A percentile compares a stretch with the other conserved stretches of the same genome.
Evolutionary conservation across 2,329 filamentous ascomycete species (phyloP).

Genomic region (Cyphellophora attinorum): DNA sequence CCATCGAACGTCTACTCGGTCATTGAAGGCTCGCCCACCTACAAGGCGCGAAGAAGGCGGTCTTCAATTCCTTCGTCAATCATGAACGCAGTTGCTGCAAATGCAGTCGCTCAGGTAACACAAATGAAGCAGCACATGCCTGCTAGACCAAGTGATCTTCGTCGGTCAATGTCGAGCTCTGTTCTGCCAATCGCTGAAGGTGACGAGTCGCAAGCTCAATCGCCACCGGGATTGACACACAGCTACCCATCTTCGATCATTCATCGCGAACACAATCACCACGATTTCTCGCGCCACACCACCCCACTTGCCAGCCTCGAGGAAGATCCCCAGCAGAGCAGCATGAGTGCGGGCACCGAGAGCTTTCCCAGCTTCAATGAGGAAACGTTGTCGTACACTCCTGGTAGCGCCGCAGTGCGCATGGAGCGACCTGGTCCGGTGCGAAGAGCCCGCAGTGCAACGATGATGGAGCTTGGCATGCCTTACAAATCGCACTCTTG

Average conservation of each 20-base stretch:
- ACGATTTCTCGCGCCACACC: constrained; percentile 72
- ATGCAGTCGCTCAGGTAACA: constrained; percentile 38
- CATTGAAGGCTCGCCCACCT: constrained; percentile 94
- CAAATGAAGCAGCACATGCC: constrained; percentile 44
- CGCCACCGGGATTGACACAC: constrained; percentile 66
- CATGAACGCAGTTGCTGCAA: constrained; percentile 56
- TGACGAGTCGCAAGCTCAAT: constrained; percentile 69
- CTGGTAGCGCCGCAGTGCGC: constrained; percentile 50
- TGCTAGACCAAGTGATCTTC: constrained; percentile 80
- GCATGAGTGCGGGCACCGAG: constrained; percentile 56
- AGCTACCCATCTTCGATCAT: constrained; percentile 59
- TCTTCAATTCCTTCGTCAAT: constrained; percentile 83
- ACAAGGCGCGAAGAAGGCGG: constrained; percentile 90
- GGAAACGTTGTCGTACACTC: constrained; percentile 42
- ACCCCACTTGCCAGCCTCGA: constrained; percentile 82
- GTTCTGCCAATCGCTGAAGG: constrained; percentile 72
- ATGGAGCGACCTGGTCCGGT: constrained; percentile 61
- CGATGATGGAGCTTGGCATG: constrained; percentile 90
- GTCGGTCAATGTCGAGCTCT: constrained; percentile 81
- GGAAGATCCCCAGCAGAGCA: constrained; percentile 66
- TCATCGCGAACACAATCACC: constrained; percentile 72
- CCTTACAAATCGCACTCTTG: constrained; percentile 97
- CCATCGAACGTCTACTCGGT: constrained; percentile 83
- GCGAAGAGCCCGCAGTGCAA: constrained; percentile 84
- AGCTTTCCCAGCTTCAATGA: constrained; percentile 59